These are phyloP conservation scores for Adenanthera pavonina DNA, from an alignment of 306 rosid species.

Conservation along the genomic window DNA sequence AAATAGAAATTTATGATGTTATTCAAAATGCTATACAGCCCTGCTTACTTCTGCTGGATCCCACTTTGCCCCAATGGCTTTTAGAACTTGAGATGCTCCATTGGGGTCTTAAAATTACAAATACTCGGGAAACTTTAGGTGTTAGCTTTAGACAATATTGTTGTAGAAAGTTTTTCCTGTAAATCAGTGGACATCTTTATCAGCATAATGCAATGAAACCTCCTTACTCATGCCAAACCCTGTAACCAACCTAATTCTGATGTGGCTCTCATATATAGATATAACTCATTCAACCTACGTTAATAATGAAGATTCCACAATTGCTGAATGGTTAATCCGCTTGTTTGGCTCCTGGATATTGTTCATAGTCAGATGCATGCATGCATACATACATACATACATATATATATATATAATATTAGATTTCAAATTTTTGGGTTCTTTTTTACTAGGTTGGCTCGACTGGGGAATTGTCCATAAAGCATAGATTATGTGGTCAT, in stretches of 20 bases:
- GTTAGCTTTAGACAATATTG: not conserved
- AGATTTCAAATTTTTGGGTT: constrained; percentile 20
- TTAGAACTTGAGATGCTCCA: not conserved
- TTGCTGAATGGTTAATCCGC: not conserved
- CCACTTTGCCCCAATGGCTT: not conserved
- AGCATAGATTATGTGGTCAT: constrained; percentile 79
- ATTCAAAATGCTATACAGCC: not conserved
- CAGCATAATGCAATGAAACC: not conserved
- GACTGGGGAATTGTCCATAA: constrained; percentile 58
- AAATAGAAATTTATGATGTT: not conserved
- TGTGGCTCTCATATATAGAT: not conserved
- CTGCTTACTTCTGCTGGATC: not conserved
- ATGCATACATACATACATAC: no score
- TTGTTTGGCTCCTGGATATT: not conserved
- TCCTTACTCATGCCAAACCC: not conserved
- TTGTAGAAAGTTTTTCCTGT: not conserved
- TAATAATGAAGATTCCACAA: not conserved
- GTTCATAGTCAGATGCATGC: no score
- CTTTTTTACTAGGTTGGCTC: constrained; percentile 57
- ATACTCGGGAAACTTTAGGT: not conserved
- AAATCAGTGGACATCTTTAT: not conserved
- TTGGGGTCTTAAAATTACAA: not conserved
- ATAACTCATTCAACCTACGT: not conserved
- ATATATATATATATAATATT: not conserved
- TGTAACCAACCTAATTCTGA: not conserved